Base-by-base conservation (phyloP, 75 land plant genomes). In the Gnetum montanum region DNA sequence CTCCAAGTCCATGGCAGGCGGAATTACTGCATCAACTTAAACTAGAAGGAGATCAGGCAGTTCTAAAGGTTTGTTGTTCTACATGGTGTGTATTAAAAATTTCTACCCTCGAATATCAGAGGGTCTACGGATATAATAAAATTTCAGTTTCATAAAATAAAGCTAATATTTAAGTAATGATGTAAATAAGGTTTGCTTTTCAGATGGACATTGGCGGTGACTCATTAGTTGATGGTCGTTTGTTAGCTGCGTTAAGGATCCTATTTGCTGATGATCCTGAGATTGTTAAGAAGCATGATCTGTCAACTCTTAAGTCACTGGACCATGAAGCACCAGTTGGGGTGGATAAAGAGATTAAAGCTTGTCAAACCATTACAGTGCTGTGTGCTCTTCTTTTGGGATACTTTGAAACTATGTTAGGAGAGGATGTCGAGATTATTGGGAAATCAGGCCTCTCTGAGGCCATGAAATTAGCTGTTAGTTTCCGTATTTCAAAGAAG, bases 121-220 rank as follows among this genome's bases (percentile, higher is more conserved):
- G n/a, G n/a, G n/a, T n/a, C n/a, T n/a, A n/a, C n/a, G n/a, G n/a
- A n/a, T n/a, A n/a, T n/a, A n/a, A n/a, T n/a, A n/a, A n/a, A n/a
- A n/a, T n/a, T n/a, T n/a, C n/a, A n/a, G n/a, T n/a, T n/a, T n/a
- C n/a, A n/a, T n/a, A n/a, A n/a, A n/a, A n/a, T n/a, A n/a, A n/a
- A n/a, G n/a, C n/a, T n/a, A n/a, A n/a, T n/a, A n/a, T n/a, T n/a
- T n/a, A n/a, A n/a, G n/a, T n/a, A n/a, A n/a, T n/a, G n/a, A 48
- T 23, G 13, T 48, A 15, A 12, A 12, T 26, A n/a, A n/a, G n/a
- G n/a, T n/a, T n/a, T n/a, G n/a, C 5, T 26, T 34, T 52, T 43
- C 74, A 93, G 98, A 84, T 93, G 15, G 72, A 47, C 19, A 46
- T 93, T 45, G 97, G 97, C 70, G 98, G 90, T 49, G 49, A 76